phyloP scores from a whole-genome alignment of 352 stramenopile genomes.

The Pythium phragmitis region DNA sequence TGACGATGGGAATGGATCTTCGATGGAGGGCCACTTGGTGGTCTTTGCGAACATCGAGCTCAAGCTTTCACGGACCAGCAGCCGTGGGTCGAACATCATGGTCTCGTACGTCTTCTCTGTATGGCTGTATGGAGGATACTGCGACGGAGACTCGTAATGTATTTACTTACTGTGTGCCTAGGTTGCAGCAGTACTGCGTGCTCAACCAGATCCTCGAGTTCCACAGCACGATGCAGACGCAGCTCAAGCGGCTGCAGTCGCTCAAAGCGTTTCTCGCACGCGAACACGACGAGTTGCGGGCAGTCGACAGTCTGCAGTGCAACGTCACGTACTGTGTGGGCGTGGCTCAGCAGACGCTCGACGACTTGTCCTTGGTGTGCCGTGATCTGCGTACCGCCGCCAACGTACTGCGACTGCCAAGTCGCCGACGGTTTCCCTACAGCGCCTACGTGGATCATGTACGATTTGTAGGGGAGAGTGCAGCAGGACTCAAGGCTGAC shows the following conservation, averaged over 20 bases:
- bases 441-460: conserved; percentile 81
- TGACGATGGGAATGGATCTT: no score
- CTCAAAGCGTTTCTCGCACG: conserved; percentile 52
- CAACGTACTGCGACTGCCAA: conserved; percentile 74
- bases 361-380: conserved; percentile 50
- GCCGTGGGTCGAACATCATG: conserved; percentile 41
- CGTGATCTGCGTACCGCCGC: conserved; percentile 65
- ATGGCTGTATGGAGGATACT: background rate
- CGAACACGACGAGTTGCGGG: conserved; percentile 41
- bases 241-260: conserved; percentile 45
- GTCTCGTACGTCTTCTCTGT: conserved; percentile 39
- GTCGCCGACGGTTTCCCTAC: conserved; percentile 76
- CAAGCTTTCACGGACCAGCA: conserved; percentile 58
- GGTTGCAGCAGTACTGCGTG: conserved; percentile 80
- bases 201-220: conserved; percentile 87
- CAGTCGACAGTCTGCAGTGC: conserved; percentile 38
- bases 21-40: conserved; percentile 61
- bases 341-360: conserved; percentile 47
- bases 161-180: conserved; percentile 14
- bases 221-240: conserved; percentile 60
- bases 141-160: background rate
- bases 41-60: conserved; percentile 70
- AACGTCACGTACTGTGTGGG: conserved; percentile 61
- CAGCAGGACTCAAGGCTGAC: no score
- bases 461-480: conserved; percentile 5